These are phyloP conservation scores for Chaetomidium leptoderma DNA, from an alignment of 495 filamentous ascomycete genomes.

Conservation along the genomic window DNA sequence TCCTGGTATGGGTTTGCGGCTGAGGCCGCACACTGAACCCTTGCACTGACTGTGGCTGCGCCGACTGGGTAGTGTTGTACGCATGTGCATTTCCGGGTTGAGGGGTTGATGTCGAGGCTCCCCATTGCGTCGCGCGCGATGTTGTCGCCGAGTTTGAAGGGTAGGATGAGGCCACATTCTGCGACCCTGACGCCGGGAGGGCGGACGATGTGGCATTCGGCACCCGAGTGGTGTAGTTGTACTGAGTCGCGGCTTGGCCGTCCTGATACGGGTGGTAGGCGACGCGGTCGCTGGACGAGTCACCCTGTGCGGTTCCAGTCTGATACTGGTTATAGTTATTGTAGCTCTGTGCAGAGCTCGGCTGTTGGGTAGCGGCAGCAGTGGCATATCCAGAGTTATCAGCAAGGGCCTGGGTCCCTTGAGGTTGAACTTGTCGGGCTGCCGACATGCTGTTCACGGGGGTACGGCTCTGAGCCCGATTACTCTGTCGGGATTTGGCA, in stretches of 20 bases:
- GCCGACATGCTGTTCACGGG: constrained; percentile 20
- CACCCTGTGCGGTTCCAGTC: constrained; percentile 14
- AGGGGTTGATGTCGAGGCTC: constrained; percentile 13
- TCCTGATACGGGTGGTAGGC: constrained; percentile 28
- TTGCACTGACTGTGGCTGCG: constrained; percentile 25
- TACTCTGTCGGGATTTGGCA: constrained; percentile 25
- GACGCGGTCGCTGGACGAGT: constrained; percentile 20
- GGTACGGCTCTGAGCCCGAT: constrained; percentile 21
- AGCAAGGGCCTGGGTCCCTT: constrained; percentile 9
- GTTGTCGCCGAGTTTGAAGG: constrained; percentile 16
- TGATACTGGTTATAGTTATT: constrained; percentile 23
- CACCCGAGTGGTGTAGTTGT: constrained; percentile 21
- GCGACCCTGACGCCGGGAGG: constrained; percentile 13
- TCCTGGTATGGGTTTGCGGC: constrained; percentile 19
- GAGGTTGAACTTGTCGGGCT: constrained; percentile 10
- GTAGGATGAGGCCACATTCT: constrained; percentile 27
- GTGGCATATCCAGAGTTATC: constrained; percentile 14
- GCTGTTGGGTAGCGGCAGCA: constrained; percentile 7
- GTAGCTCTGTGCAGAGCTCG: constrained; percentile 21
- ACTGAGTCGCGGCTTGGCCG: constrained; percentile 8
- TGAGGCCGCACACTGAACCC: constrained; percentile 29
- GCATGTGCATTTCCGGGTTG: constrained; percentile 22
- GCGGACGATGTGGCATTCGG: constrained; percentile 19
- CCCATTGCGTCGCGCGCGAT: constrained; percentile 26
- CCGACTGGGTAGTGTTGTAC: constrained; percentile 22